A percentile compares a stretch with the other conserved stretches of the same genome.
Conservation (phyloP, 2,329 filamentous ascomycete genomes). For the Trichoderma hamatum region DNA sequence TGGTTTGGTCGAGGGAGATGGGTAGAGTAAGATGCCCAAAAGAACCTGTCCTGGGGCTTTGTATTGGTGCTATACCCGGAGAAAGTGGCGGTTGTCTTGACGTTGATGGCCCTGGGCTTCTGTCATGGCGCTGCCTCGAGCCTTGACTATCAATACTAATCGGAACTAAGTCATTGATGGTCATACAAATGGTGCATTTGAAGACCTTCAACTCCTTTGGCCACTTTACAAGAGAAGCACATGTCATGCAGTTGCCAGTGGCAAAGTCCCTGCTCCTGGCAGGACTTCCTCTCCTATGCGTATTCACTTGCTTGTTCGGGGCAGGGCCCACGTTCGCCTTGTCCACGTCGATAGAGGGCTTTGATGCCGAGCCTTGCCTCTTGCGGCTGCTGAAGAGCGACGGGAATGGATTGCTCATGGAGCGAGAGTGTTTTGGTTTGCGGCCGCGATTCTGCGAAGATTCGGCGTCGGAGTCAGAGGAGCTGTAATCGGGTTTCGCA, state of each 20-base stretch:
- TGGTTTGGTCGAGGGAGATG: constrained; percentile 43
- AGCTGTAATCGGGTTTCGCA: constrained; percentile 46
- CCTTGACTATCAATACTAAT: constrained; percentile 32
- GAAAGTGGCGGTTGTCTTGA: constrained; percentile 9
- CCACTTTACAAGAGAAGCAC: constrained; percentile 79
- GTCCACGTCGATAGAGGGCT: constrained; percentile 39
- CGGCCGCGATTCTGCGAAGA: constrained; percentile 30
- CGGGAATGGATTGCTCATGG: constrained; percentile 80
- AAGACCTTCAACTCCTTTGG: constrained; percentile 73
- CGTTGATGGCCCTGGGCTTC: constrained; percentile 24
- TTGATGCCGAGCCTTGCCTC: constrained; percentile 49
- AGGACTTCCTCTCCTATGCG: constrained; percentile 40
- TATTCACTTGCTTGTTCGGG: constrained; percentile 29
- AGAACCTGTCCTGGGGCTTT: constrained; percentile 18
- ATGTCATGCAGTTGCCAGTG: constrained; percentile 82
- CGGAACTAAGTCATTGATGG: constrained; percentile 73
- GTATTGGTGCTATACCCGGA: constrained; percentile 23
- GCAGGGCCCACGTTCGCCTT: constrained; percentile 36
- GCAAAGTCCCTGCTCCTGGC: constrained; percentile 59
- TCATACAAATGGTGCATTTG: constrained; percentile 81
- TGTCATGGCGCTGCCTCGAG: constrained; percentile 33
- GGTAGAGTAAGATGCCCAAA: constrained; percentile 33
- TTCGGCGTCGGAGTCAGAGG: constrained; percentile 48
- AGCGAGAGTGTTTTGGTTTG: constrained; percentile 49
- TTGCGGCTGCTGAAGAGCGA: constrained; percentile 66